Base-by-base conservation (phyloP, 768 basidiomycete genomes). In the Termitomyces sp. region DNA sequence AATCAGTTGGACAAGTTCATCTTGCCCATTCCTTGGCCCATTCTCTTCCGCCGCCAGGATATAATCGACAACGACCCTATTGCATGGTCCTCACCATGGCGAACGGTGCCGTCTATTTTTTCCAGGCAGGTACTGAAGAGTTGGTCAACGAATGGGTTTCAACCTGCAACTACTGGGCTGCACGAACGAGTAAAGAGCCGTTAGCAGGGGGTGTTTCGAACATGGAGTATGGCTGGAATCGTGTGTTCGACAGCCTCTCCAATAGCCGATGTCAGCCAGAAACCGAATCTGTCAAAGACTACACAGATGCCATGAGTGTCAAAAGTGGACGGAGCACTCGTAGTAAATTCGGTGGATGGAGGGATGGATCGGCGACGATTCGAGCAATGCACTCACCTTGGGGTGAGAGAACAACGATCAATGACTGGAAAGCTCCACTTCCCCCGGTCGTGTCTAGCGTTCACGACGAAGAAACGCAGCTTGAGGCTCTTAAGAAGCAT, bases 151-250 rank as follows among this genome's bases (percentile, higher is more conserved):
- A 99, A 71, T 98, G 97, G 97, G 95, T 97, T 7, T 88, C 91
- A 41, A 97, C 97, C 0, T 98, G 96, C 82, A 99, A 98, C 75
- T 99, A 99, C 70, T 98, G 97, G 97, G 92, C 97, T 0, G 97
- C 96, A 2, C 81, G 97, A 46, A 91, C 86, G 56, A 94, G 92
- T 71, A 94, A 96, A 65, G 95, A 98, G 68, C 97, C 97, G 1
- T 81, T 99, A 3, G 82, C 90, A 2, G 97, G 97, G 5, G 97
- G 97, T 24, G 95, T 99, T 8, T 94, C 93, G 50, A 99, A 98
- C 74, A 96, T 98, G 91, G 97, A 99, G 71, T 97, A 98, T 68
- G 97, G 97, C 9, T 99, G 97, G 97, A 95, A 85, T 69, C 82
- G 92, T 20, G 80, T 93, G 8, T 64, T 77, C 26, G 88, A 88